Base-by-base conservation (phyloP, 1,284 basidiomycete genomes). In the Apiotrichum montevideense region DNA sequence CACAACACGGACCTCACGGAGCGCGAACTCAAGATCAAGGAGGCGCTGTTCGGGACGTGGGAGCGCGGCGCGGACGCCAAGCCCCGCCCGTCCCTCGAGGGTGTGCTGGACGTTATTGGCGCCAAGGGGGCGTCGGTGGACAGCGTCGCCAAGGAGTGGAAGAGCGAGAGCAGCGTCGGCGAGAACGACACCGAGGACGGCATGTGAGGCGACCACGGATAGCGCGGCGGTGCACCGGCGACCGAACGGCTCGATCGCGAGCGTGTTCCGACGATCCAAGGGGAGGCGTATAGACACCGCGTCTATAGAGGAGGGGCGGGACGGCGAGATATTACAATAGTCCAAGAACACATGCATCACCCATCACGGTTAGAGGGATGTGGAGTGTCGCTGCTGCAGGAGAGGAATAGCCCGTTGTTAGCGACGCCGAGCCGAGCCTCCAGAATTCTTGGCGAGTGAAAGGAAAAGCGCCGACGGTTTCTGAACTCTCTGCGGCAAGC, bases 21-120 rank as follows among this genome's bases (percentile, higher is more conserved):
- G 46, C 63, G 73, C 54, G 70, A 75, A 49, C 41, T 64, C 39
- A 41, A 50, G 44, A 67, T 74, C 34, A 64, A 63, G 56, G 72
- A 75, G 60, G 69, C 72, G 0, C 39, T 75, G 46, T 73, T 69
- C 57, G 73, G 73, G 0, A 71, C 66, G 1, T 71, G 64, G 67
- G 69, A 70, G 61, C 65, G 68, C 14, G 62, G 63, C 3, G 57
- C 61, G 54, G 59, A 64, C 35, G 58, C 51, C 10, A 29, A n/a
- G 6, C 49, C 59, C 0, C 54, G 63, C 37, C 72, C 72, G 2
- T 62, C 60, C 10, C 65, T 73, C 35, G 72, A 73, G 8, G 72
- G 71, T 42, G 62, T 73, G 9, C 39, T 68, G 14, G 73, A 75
- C 44, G 67, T 65, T 46, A 40, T 70, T 5, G 58, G 62, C 32